Evolutionary conservation across 164 flowering plant genomes (phyloP), one percentile per base, ranked within the genome.

Genomic region (Saururus chinensis): DNA sequence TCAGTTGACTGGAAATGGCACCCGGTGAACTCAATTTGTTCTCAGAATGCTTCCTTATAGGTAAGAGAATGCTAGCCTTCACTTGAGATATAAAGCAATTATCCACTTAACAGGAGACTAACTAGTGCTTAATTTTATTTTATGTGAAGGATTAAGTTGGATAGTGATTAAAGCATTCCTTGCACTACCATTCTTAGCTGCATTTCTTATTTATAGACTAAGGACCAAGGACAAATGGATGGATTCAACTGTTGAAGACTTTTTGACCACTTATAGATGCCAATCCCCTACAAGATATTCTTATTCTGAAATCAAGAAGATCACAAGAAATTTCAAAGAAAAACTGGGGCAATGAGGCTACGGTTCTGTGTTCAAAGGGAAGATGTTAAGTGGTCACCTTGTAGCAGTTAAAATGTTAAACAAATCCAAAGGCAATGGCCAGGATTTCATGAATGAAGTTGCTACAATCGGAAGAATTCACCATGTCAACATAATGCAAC

Each of bases 301-400:
- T 0, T 77, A 70, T 56, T 40, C 24, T 2, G 75, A 79, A 14
- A 35, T 77, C 19, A 75, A 72, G 64, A 79, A 60, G 51, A 77
- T 77, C 57, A 79, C 81, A 8, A 63, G 66, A 9, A 70, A 66
- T 37, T 77, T 79, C 63, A 61, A 66, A 52, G 63, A 68, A 2
- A 77, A 74, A 68, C 48, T 79, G 26, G 80, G 82, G 4, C 56
- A 74, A 72, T 82, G 81, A 58, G 83, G 76, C 1, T 23, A 23
- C 17, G 58, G 58, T 21, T 23, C 35, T 23, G 37, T 55, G 35
- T 55, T 55, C 58, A 55, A 24, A 70, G 41, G 0, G 63, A 59
- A 14, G 62, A 62, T 40, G 53, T 60, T 22, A 53, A 41, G 23
- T 52, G 66, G 41, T 62, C 60, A 7, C 45, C 56, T 42, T 21